Evolutionary conservation across 2,329 filamentous ascomycete species (phyloP), one percentile per base, ranked within the genome.

Genomic region (Sphaceloma murrayae): DNA sequence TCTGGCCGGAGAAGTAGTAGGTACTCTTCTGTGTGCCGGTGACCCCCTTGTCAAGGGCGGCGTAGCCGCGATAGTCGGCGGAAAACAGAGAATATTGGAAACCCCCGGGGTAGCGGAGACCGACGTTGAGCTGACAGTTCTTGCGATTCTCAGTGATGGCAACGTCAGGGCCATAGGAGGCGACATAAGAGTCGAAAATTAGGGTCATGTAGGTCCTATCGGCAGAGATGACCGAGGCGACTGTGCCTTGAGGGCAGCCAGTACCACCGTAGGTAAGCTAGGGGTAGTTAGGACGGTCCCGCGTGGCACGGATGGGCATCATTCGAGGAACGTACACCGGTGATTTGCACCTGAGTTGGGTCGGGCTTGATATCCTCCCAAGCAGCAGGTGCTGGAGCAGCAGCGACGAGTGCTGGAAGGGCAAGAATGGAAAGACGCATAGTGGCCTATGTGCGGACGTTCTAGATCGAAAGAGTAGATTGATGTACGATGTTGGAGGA

Each of bases 101-200:
- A 52, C 63, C 66, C 51, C 58, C 53, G 17, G 45, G 56, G 50
- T 53, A 62, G 44, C 56, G 45, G 17, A 59, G 49, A n/a, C 51
- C 49, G 46, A 64, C 50, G 48, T 59, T 62, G 45, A 64, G 51
- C 42, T 63, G 60, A 55, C 59, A 63, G 54, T 60, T 60, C 46
- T 63, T 63, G 48, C 61, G 58, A 13, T 56, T 57, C 19, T 61
- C 52, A 30, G 53, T 51, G 33, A 52, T 42, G 2, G 50, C 31
- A 19, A 55, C 51, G 21, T 45, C 46, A 31, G 51, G 46, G 10
- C 70, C 71, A 29, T 72, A 66, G 40, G 68, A 66, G 27, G 69
- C 71, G 31, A 70, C 62, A 51, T 73, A 74, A 11, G 58, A 48
- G 55, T 71, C 68, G 54, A 73, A 74, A 52, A 73, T 68, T 51